These are phyloP conservation scores for Suhomyces guaymorum DNA, from an alignment of 1,139 yeast species.

Conservation along the genomic window DNA sequence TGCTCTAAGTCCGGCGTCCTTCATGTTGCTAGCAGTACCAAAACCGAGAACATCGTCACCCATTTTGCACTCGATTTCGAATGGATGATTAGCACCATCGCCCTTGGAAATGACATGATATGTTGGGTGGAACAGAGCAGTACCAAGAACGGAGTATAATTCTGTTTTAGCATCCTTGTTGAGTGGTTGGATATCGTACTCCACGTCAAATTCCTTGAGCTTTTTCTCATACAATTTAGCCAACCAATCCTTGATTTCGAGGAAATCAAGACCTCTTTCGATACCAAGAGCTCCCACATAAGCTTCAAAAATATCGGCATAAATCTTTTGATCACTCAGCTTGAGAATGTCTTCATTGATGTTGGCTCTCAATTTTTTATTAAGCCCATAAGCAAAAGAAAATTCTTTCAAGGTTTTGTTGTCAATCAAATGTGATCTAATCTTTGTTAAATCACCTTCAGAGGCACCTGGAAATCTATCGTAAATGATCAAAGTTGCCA, in stretches of 20 bases:
- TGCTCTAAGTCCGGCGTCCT: slow-evolving; percentile 70
- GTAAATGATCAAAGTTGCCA: slow-evolving; percentile 69
- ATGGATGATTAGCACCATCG: slow-evolving; percentile 47
- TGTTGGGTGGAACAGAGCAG: slow-evolving; percentile 64
- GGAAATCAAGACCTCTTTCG: slow-evolving; percentile 52
- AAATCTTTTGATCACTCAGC: slow-evolving; percentile 58
- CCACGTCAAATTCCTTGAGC: slow-evolving; percentile 28
- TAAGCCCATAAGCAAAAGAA: slow-evolving; percentile 70
- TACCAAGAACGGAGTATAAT: slow-evolving; percentile 77
- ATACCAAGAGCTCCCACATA: slow-evolving; percentile 81
- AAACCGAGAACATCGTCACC: slow-evolving; percentile 54
- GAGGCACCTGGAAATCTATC: slow-evolving; percentile 64
- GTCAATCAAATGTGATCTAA: slow-evolving; percentile 71
- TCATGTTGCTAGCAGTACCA: slow-evolving; percentile 61
- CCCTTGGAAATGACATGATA: slow-evolving; percentile 44
- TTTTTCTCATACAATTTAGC: slow-evolving; percentile 44
- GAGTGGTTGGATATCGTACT: slow-evolving; percentile 29
- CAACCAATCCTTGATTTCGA: slow-evolving; percentile 62
- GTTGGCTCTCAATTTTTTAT: slow-evolving; percentile 54
- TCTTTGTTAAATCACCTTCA: slow-evolving; percentile 79
- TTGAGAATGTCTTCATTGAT: slow-evolving; percentile 47
- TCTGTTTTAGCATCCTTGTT: slow-evolving; percentile 72
- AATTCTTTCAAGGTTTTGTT: slow-evolving; percentile 74
- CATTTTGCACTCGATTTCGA: slow-evolving; percentile 67
- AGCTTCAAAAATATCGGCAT: slow-evolving; percentile 86